These are phyloP conservation scores for Talaromyces sp. DNA, from an alignment of 2,329 filamentous ascomycete species.

Conservation along the genomic window DNA sequence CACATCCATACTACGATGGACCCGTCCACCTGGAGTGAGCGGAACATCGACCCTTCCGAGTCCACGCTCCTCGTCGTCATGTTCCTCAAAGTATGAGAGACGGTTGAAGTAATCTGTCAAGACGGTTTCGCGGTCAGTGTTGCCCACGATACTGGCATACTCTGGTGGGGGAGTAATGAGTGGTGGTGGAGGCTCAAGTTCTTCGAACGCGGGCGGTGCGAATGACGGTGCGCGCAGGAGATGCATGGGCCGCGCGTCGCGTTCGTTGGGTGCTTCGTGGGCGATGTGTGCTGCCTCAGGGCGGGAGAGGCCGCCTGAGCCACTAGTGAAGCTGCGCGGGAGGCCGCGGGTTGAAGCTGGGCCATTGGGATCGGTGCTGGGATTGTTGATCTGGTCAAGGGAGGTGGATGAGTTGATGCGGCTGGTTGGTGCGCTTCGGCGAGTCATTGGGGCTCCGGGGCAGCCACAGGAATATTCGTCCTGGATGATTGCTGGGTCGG, in stretches of 20 bases:
- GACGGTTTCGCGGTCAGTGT: conserved; percentile 61
- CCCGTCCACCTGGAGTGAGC: conserved; percentile 60
- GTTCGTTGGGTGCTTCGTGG: conserved; percentile 31
- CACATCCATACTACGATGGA: conserved; percentile 64
- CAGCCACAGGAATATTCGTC: conserved; percentile 64
- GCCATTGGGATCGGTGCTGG: not conserved
- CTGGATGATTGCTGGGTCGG: conserved; percentile 49
- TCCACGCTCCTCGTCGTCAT: conserved; percentile 49
- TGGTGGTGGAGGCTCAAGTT: conserved; percentile 68
- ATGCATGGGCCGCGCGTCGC: conserved; percentile 70
- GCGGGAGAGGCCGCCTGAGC: conserved; percentile 21
- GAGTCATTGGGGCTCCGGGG: conserved; percentile 58
- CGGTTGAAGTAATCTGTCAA: conserved; percentile 85
- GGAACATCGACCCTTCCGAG: conserved; percentile 54
- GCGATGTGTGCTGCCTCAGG: conserved; percentile 51
- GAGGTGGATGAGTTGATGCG: conserved; percentile 3
- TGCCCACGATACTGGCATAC: conserved; percentile 75
- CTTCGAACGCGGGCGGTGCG: conserved; percentile 82
- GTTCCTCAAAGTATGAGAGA: conserved; percentile 65
- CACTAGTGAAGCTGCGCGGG: conserved; percentile 20
- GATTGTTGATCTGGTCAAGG: not conserved
- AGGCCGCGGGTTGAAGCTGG: not conserved
- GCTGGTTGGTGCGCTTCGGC: conserved; percentile 28
- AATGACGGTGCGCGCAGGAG: conserved; percentile 79
- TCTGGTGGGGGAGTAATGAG: conserved; percentile 77